phyloP scores from a whole-genome alignment of 1,139 yeast species.

The Blastobotrys indianensis region DNA sequence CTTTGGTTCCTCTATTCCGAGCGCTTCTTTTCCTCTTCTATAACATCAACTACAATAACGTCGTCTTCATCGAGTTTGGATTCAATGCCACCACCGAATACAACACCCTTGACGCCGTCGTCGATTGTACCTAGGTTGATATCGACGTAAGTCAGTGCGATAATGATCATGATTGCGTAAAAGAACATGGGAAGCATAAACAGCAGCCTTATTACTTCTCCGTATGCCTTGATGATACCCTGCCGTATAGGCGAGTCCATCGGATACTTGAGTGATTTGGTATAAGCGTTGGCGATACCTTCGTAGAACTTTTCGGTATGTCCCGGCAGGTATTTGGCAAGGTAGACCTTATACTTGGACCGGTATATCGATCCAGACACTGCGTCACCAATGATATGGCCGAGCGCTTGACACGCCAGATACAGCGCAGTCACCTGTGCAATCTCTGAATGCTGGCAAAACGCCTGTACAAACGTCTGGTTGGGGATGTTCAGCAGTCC shows the following conservation, averaged over 20 bases:
- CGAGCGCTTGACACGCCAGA: conserved; percentile 19
- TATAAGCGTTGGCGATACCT: conserved; percentile 15
- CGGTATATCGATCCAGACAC: conserved; percentile 18
- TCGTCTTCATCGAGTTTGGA: too few species aligned
- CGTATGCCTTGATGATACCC: conserved; percentile 13
- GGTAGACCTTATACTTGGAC: conserved; percentile 12
- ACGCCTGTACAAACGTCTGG: conserved; percentile 21
- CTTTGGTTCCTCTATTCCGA: too few species aligned
- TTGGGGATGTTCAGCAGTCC: conserved; percentile 20
- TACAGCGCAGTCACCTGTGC: conserved; percentile 23
- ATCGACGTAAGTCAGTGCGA: conserved; percentile 12
- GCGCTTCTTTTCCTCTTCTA: too few species aligned
- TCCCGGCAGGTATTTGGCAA: conserved; percentile 10
- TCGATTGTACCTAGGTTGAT: conserved; percentile 11
- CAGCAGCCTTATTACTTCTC: conserved; percentile 14
- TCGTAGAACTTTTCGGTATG: conserved; percentile 9
- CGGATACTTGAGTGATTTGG: conserved; percentile 13
- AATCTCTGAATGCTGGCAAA: conserved; percentile 18
- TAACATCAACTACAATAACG: too few species aligned
- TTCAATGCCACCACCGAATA: conserved; percentile 1
- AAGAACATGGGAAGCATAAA: conserved; percentile 14
- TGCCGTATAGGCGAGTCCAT: conserved; percentile 13
- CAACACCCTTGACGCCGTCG: conserved; percentile 5
- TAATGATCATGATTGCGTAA: conserved; percentile 14
- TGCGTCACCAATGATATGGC: conserved; percentile 18